A percentile compares a stretch with the other conserved stretches of the same genome.
Conservation (phyloP, 202 grass and related monocot species). For the Brachypodium distachyon region DNA sequence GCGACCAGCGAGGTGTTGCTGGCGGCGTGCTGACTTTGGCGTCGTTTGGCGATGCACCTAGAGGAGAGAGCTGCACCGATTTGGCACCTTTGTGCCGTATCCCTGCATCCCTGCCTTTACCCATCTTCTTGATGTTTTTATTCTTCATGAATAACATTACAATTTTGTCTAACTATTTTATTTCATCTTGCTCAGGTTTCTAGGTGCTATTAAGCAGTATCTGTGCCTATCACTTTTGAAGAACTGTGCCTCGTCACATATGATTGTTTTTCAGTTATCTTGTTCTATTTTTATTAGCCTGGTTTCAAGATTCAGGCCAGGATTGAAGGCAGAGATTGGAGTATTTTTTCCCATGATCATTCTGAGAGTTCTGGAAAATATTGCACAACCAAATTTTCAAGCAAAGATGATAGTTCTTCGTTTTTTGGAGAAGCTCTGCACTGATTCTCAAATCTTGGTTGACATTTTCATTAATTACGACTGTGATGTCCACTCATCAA, state of each 20-base stretch:
- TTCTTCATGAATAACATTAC: not conserved
- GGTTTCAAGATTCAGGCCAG: constrained; percentile 97
- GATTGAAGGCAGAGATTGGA: constrained; percentile 98
- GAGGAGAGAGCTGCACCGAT: too few relatives aligned
- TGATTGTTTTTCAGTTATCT: constrained; percentile 99
- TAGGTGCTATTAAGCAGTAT: constrained; percentile 99
- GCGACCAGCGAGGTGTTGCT: too few relatives aligned
- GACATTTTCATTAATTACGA: constrained; percentile 99
- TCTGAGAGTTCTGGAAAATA: constrained; percentile 96
- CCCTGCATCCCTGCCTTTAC: too few relatives aligned
- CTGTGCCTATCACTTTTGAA: constrained; percentile 92
- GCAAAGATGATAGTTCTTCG: constrained; percentile 97
- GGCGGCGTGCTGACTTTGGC: too few relatives aligned
- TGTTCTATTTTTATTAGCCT: constrained; percentile 99
- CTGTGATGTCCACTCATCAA: constrained; percentile 96
- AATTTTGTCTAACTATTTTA: constrained; percentile 26
- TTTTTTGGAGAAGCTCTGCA: constrained; percentile 88
- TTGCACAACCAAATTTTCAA: constrained; percentile 97
- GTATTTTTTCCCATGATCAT: constrained; percentile 99
- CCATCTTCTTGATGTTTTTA: constrained; percentile 10
- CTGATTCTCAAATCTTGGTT: constrained; percentile 95
- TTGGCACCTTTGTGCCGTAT: too few relatives aligned
- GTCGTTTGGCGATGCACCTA: too few relatives aligned
- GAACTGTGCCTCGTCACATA: constrained; percentile 93
- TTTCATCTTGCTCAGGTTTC: constrained; percentile 69